Percentiles rank a stretch among this genome's conserved stretches.
Conservation (phyloP, 805 yeast species). For the Lipomyces sp. region DNA sequence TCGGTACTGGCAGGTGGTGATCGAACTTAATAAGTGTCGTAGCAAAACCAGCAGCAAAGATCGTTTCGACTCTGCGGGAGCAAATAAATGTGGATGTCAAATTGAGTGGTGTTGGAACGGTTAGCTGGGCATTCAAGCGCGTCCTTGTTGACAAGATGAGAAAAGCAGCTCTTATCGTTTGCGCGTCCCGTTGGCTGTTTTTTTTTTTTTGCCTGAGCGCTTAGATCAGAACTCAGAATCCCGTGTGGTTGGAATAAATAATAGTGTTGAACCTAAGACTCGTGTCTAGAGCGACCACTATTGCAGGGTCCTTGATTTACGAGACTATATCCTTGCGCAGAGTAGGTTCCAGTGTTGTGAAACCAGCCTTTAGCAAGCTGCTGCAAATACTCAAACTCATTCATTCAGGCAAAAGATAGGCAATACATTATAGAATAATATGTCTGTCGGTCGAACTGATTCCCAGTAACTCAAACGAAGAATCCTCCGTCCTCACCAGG, state of each 20-base stretch:
- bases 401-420: neutral
- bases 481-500: constrained; percentile 24
- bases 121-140: neutral
- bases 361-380: neutral
- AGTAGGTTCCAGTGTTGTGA: neutral
- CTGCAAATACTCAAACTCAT: neutral
- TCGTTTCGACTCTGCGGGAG: too few species aligned
- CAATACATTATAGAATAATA: neutral
- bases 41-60: neutral
- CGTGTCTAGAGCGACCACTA: too few species aligned
- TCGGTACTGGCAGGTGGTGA: neutral
- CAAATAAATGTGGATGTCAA: neutral
- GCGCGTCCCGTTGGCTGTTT: too few species aligned
- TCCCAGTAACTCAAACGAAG: constrained; percentile 26
- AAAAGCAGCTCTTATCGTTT: too few species aligned
- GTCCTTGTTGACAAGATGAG: too few species aligned
- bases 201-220: too few species aligned
- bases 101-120: neutral
- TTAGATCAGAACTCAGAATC: too few species aligned
- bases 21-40: neutral
- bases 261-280: too few species aligned
- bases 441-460: constrained; percentile 31
- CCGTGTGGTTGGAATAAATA: too few species aligned
- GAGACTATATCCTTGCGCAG: neutral
- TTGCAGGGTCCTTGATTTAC: too few species aligned